Conservation (phyloP, 2,329 filamentous ascomycete genomes). For the Boeremia lycopersici region DNA sequence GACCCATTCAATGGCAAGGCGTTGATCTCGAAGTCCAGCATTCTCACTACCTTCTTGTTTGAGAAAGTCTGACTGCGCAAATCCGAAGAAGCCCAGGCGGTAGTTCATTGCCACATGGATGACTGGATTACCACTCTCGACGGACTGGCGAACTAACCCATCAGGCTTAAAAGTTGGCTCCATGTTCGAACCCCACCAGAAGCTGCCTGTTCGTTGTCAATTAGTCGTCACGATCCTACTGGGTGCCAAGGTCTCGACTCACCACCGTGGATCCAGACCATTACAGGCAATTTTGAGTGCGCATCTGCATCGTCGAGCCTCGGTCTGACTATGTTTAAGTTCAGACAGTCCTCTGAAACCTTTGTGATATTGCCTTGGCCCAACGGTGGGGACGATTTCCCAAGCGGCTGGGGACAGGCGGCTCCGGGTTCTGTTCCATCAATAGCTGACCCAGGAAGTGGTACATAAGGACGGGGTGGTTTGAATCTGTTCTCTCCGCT, state of each 20-base stretch:
- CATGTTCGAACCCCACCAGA: slow-evolving; percentile 38
- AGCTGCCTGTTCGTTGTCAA: slow-evolving; percentile 16
- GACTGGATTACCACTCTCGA: slow-evolving; percentile 50
- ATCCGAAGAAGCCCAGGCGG: slow-evolving; percentile 49
- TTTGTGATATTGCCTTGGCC: slow-evolving; percentile 45
- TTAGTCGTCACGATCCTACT: neutral
- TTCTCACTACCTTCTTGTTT: slow-evolving; percentile 44
- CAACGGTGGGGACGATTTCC: slow-evolving; percentile 34
- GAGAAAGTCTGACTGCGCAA: slow-evolving; percentile 43
- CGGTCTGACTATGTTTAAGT: slow-evolving; percentile 65
- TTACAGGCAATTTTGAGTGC: slow-evolving; percentile 56
- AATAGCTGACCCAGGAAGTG: slow-evolving; percentile 42
- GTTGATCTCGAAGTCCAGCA: slow-evolving; percentile 48
- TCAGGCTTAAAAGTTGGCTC: slow-evolving; percentile 51
- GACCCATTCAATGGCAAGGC: slow-evolving; percentile 49
- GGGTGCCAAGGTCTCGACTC: slow-evolving; percentile 27
- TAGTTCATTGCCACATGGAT: slow-evolving; percentile 48
- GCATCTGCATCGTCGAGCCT: slow-evolving; percentile 39
- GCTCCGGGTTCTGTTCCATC: slow-evolving; percentile 51
- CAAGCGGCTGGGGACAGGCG: slow-evolving; percentile 54
- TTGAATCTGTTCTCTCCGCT: slow-evolving; percentile 55
- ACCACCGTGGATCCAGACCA: slow-evolving; percentile 64
- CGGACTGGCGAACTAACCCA: slow-evolving; percentile 54
- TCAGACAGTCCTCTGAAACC: slow-evolving; percentile 62
- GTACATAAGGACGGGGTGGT: slow-evolving; percentile 48